Conservation (phyloP, 2,329 filamentous ascomycete species). For the Celoporthe dispersa region DNA sequence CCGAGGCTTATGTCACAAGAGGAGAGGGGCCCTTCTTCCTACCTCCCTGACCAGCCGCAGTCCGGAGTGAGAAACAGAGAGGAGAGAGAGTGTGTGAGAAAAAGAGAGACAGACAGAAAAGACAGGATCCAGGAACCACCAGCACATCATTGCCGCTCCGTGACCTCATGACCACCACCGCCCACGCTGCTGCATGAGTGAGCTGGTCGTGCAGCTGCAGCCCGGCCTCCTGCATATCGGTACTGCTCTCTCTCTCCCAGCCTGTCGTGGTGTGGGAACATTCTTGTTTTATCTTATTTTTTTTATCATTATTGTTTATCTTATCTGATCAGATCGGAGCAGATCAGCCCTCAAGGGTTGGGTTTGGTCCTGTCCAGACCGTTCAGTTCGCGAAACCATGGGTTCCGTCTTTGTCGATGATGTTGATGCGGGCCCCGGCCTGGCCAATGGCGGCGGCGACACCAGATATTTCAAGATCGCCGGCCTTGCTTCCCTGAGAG, state of each 20-base stretch:
- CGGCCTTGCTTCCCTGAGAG: conserved; percentile 39
- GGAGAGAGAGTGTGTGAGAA: background rate
- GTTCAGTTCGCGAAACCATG: conserved; percentile 2
- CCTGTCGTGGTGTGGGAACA: background rate
- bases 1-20: background rate
- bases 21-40: background rate
- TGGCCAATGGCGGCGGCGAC: conserved; percentile 21
- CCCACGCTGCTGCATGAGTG: background rate
- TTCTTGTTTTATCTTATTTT: background rate
- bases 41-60: background rate
- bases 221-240: background rate
- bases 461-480: conserved; percentile 37
- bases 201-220: background rate
- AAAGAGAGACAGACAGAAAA: background rate
- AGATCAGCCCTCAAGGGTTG: background rate
- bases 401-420: conserved; percentile 20
- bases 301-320: background rate
- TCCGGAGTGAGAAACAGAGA: background rate
- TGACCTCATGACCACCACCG: too few species aligned
- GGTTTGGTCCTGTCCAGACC: background rate
- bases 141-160: background rate
- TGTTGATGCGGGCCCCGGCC: conserved; percentile 9
- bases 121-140: too few species aligned
- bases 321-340: background rate
- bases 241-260: background rate